These are phyloP conservation scores for Catharanthus roseus DNA, from an alignment of 257 asterid genomes.

Conservation along the genomic window DNA sequence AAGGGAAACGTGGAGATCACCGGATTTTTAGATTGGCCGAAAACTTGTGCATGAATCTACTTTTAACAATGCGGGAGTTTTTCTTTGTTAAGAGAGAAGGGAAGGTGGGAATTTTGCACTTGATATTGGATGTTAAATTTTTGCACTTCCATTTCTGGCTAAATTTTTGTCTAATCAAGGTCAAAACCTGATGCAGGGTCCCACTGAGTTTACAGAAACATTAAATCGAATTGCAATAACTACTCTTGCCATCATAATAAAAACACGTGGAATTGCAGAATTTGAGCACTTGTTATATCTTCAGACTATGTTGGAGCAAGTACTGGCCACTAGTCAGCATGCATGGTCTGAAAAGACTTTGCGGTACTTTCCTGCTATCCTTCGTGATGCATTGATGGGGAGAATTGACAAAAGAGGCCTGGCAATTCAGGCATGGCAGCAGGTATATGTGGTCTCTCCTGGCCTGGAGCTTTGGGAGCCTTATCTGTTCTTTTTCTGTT, in stretches of 20 bases:
- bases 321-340: slow-evolving; percentile 90
- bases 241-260: slow-evolving; percentile 80
- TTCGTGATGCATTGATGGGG: slow-evolving; percentile 82
- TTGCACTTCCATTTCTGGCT: neutral
- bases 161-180: slow-evolving; percentile 16
- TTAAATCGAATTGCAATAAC: slow-evolving; percentile 77
- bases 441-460: slow-evolving; percentile 45
- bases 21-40: slow-evolving; percentile 91
- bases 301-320: slow-evolving; percentile 92
- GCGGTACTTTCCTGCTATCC: slow-evolving; percentile 75
- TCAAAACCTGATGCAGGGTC: slow-evolving; percentile 60
- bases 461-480: neutral
- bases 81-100: slow-evolving; percentile 92
- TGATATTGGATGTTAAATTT: neutral
- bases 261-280: slow-evolving; percentile 96
- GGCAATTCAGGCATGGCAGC: slow-evolving; percentile 94
- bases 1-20: slow-evolving; percentile 96
- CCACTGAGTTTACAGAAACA: slow-evolving; percentile 96
- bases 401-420: slow-evolving; percentile 78
- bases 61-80: slow-evolving; percentile 83
- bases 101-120: slow-evolving; percentile 45
- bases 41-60: slow-evolving; percentile 89
- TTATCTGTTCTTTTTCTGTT: neutral
- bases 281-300: slow-evolving; percentile 83
- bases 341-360: slow-evolving; percentile 98